Conservation (phyloP, 2,329 filamentous ascomycete species). For the Teratosphaeriaceae sp. region DNA sequence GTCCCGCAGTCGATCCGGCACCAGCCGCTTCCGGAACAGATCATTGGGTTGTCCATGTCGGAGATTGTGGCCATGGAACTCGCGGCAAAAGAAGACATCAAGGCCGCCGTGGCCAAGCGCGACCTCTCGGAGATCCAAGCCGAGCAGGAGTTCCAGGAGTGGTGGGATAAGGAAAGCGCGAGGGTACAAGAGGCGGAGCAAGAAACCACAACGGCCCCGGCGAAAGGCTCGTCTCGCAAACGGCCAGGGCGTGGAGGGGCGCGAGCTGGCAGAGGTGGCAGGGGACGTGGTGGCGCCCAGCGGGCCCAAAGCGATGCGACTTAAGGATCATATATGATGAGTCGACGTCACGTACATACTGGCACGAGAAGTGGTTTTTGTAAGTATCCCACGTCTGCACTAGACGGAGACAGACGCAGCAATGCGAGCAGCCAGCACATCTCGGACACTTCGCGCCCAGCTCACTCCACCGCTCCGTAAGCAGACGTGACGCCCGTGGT, state of each 20-base stretch:
- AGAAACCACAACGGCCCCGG: constrained; percentile 8
- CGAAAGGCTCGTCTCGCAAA: not conserved
- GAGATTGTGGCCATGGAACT: constrained; percentile 87
- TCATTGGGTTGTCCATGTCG: constrained; percentile 66
- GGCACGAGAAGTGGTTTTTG: no score
- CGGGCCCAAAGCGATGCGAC: not conserved
- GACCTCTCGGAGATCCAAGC: constrained; percentile 92
- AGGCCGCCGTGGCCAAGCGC: constrained; percentile 78
- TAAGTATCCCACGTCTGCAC: no score
- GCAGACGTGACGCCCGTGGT: constrained; percentile 30
- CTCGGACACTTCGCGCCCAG: not conserved
- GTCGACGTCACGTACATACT: no score
- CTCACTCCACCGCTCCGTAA: constrained; percentile 5
- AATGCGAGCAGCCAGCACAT: no score
- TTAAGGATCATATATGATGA: no score
- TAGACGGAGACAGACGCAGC: no score
- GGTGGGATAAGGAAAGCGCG: constrained; percentile 84
- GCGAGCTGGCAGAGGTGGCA: constrained; percentile 12
- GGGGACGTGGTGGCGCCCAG: not conserved
- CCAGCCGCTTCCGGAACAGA: constrained; percentile 53
- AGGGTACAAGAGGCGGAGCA: constrained; percentile 42
- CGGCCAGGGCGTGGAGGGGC: constrained; percentile 11
- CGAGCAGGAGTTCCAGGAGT: constrained; percentile 93
- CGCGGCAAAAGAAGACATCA: constrained; percentile 73
- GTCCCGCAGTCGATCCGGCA: constrained; percentile 43